A percentile compares a stretch with the other conserved stretches of the same genome.
Conservation (phyloP, 2,329 filamentous ascomycete genomes). For the Xylaria sp. region DNA sequence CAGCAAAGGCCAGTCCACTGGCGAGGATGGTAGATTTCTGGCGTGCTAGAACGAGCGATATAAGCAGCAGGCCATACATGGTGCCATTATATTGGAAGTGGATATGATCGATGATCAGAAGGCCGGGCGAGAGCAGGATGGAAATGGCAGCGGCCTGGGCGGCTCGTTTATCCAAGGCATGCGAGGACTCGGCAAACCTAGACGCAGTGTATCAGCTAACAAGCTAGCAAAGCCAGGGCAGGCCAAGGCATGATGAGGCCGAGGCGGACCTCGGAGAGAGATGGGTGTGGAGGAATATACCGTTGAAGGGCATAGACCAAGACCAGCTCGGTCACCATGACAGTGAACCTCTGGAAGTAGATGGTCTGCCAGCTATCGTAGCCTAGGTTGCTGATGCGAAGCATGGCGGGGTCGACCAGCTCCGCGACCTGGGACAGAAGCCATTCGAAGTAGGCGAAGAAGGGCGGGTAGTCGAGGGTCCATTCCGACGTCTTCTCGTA, state of each 20-base stretch:
- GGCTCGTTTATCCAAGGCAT: constrained; percentile 72
- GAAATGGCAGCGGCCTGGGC: constrained; percentile 90
- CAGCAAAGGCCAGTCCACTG: constrained; percentile 86
- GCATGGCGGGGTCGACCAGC: constrained; percentile 82
- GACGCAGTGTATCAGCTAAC: constrained; percentile 33
- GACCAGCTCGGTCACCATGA: constrained; percentile 85
- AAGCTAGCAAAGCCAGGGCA: constrained; percentile 17
- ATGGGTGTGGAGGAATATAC: constrained; percentile 55
- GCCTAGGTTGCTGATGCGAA: constrained; percentile 80
- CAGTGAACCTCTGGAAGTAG: constrained; percentile 91
- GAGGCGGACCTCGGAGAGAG: not conserved
- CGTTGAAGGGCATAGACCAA: constrained; percentile 84
- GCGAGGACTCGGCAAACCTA: constrained; percentile 80
- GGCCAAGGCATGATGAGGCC: not conserved
- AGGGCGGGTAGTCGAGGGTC: constrained; percentile 98
- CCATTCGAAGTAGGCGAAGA: constrained; percentile 99
- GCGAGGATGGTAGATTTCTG: constrained; percentile 77
- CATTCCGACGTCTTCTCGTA: constrained; percentile 98
- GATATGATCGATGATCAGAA: constrained; percentile 96
- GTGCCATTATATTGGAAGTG: constrained; percentile 99
- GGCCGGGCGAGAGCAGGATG: constrained; percentile 88
- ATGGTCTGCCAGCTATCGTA: constrained; percentile 95
- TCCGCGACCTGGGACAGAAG: constrained; percentile 82
- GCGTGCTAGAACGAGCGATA: constrained; percentile 86
- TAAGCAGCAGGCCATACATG: constrained; percentile 89